A percentile compares a stretch with the other conserved stretches of the same genome.
Evolutionary conservation across 306 rosid genomes (phyloP).

Genomic region (Casuarina equisetifolia): DNA sequence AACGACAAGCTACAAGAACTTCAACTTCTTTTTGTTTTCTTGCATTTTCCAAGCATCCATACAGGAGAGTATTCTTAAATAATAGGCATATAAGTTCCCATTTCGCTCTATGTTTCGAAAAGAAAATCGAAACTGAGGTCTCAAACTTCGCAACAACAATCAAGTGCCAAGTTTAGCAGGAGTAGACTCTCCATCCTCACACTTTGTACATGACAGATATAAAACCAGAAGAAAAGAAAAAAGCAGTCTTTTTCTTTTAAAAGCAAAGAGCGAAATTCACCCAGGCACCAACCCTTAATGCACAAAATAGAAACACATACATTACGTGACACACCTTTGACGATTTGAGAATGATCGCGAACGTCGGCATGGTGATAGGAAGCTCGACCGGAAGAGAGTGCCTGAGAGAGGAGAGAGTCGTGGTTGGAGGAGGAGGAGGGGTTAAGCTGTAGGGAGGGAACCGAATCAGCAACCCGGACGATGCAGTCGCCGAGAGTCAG

Average conservation of each 20-base stretch:
- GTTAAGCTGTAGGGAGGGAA: conserved; percentile 51
- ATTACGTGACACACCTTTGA: conserved; percentile 37
- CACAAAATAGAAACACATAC: not conserved
- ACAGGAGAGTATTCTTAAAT: not conserved
- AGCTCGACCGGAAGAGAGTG: conserved; percentile 68
- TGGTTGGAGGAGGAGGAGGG: conserved; percentile 45
- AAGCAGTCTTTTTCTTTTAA: no score
- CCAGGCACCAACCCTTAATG: not conserved
- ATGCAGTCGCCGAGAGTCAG: conserved; percentile 65
- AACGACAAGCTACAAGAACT: not conserved
- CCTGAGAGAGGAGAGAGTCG: conserved; percentile 52
- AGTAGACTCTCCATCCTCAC: not conserved
- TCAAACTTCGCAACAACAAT: not conserved
- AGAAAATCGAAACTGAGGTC: not conserved
- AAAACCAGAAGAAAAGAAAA: no score
- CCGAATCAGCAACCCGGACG: conserved; percentile 80
- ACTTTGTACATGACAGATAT: not conserved
- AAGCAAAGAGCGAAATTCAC: no score
- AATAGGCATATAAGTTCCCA: not conserved
- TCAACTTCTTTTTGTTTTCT: not conserved
- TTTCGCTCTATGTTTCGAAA: not conserved
- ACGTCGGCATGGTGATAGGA: conserved; percentile 61
- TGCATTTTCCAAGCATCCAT: not conserved
- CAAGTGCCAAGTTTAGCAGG: not conserved
- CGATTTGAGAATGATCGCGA: conserved; percentile 47